Conservation (phyloP, 352 stramenopile species). For the Thalassiosira sp. region DNA sequence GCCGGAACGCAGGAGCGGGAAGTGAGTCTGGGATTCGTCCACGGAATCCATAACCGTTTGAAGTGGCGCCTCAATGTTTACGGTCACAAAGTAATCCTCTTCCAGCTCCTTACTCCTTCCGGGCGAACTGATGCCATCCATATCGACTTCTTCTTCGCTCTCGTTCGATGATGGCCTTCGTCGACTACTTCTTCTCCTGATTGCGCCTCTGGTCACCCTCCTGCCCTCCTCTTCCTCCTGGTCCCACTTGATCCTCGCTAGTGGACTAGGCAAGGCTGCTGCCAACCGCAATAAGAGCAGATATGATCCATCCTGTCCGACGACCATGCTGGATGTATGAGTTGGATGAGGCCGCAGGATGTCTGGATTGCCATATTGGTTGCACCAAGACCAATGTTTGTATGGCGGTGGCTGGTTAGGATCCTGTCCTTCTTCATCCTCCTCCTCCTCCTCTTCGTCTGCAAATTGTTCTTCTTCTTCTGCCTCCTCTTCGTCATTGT, state of each 20-base stretch:
- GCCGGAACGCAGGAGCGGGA: constrained; percentile 36
- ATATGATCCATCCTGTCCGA: constrained; percentile 51
- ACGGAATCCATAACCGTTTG: constrained; percentile 53
- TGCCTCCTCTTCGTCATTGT: constrained; percentile 28
- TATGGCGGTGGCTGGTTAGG: constrained; percentile 31
- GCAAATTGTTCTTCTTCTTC: constrained; percentile 40
- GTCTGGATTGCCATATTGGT: constrained; percentile 47
- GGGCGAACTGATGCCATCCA: no score
- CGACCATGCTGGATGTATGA: constrained; percentile 46
- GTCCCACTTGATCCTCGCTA: constrained; percentile 51
- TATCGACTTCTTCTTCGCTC: no score
- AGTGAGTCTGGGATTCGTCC: constrained; percentile 51
- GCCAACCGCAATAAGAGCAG: constrained; percentile 37
- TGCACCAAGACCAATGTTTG: constrained; percentile 55
- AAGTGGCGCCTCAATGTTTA: constrained; percentile 53
- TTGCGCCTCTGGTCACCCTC: constrained; percentile 32
- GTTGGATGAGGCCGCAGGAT: constrained; percentile 45
- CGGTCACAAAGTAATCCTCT: constrained; percentile 53
- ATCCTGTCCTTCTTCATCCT: constrained; percentile 18
- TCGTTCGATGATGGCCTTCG: no score
- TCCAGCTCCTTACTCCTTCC: constrained; percentile 32
- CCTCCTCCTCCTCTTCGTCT: constrained; percentile 34
- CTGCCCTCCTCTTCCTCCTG: constrained; percentile 48
- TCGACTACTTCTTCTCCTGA: not conserved
- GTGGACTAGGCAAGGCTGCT: constrained; percentile 36